Evolutionary conservation across 2,329 filamentous ascomycete genomes (phyloP).

Genomic region (Onygenales sp.): DNA sequence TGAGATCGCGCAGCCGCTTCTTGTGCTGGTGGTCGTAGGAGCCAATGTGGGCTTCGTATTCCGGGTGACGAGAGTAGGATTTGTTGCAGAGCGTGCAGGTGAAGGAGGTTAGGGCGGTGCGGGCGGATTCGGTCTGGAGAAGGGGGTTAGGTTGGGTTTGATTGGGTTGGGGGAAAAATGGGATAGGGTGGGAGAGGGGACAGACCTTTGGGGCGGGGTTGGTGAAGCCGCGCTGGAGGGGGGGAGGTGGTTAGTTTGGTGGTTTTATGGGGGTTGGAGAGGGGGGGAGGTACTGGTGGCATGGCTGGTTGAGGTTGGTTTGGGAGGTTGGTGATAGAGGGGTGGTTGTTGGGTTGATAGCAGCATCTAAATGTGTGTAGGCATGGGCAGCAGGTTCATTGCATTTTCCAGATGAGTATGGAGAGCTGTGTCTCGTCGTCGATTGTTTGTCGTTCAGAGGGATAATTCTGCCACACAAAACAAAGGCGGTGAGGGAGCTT

Average conservation of each 20-base stretch:
- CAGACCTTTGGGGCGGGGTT: conserved; percentile 38
- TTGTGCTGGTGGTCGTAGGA: conserved; percentile 96
- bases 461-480: conserved; percentile 15
- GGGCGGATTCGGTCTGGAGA: conserved; percentile 50
- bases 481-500: background rate
- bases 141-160: background rate
- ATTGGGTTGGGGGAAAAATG: no score
- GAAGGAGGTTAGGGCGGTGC: conserved; percentile 69
- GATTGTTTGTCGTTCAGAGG: conserved; percentile 16
- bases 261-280: background rate
- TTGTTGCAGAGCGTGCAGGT: conserved; percentile 84
- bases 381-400: no score
- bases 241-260: conserved; percentile 1
- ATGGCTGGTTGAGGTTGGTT: conserved; percentile 25
- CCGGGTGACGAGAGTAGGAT: conserved; percentile 88
- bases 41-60: conserved; percentile 88
- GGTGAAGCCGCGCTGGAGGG: conserved; percentile 35
- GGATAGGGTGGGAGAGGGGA: no score
- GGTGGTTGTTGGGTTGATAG: no score
- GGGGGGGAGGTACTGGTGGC: conserved; percentile 43
- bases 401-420: background rate
- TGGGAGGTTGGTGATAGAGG: no score
- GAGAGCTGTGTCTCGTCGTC: background rate
- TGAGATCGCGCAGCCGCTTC: conserved; percentile 47
- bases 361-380: no score